Percentiles rank a stretch among this genome's conserved stretches.
Conservation (phyloP, 768 basidiomycete species). For the Pisolithus microcarpus region DNA sequence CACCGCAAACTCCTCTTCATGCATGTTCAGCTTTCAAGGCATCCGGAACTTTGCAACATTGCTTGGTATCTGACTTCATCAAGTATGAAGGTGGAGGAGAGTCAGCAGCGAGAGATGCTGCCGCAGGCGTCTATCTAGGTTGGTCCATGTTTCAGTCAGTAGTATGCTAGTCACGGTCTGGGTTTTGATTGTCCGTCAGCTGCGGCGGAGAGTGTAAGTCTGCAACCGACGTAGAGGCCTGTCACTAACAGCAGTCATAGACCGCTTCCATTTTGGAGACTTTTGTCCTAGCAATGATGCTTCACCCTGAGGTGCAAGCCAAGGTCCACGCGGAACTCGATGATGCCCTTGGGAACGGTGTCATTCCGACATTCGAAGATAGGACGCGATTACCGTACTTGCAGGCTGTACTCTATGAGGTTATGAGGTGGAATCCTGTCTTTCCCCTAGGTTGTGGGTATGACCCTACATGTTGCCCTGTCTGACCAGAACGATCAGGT, state of each 20-base stretch:
- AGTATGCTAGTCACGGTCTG: not conserved
- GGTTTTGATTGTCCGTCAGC: not conserved
- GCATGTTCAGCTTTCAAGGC: not conserved
- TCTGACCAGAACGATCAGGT: not conserved
- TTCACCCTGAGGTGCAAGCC: slow-evolving; percentile 22
- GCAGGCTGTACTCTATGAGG: slow-evolving; percentile 24
- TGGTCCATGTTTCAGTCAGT: not conserved
- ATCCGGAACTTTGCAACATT: not conserved
- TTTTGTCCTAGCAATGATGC: slow-evolving; percentile 25
- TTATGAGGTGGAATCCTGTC: slow-evolving; percentile 27
- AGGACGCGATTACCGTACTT: slow-evolving; percentile 21
- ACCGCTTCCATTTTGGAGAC: slow-evolving; percentile 1
- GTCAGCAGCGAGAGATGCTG: not conserved
- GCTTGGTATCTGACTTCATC: not conserved
- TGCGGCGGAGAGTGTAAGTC: not conserved
- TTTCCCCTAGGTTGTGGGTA: slow-evolving; percentile 22
- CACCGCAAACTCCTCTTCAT: no score
- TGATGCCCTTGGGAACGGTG: slow-evolving; percentile 20
- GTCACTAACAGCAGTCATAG: not conserved
- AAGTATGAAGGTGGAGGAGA: not conserved
- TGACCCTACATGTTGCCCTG: no score
- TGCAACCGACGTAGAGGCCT: not conserved
- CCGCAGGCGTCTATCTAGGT: not conserved
- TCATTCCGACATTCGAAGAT: slow-evolving; percentile 26
- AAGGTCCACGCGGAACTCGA: slow-evolving; percentile 26